Evolutionary conservation across 2,329 filamentous ascomycete genomes (phyloP).

Genomic region (Claviceps maximensis): DNA sequence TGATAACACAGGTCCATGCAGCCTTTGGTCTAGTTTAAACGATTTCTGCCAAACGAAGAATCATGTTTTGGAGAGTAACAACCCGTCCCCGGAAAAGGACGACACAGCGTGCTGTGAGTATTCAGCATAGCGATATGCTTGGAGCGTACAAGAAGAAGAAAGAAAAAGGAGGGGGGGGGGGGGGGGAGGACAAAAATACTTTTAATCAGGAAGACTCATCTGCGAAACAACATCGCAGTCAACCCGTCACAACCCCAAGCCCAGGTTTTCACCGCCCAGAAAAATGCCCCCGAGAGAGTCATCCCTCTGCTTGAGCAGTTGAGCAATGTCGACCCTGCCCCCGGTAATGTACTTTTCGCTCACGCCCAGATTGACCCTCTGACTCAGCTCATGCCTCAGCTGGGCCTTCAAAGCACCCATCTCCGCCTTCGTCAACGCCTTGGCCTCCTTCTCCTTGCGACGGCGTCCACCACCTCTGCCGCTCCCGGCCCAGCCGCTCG

Average conservation of each 20-base stretch:
- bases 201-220: too few species aligned
- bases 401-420: conserved; percentile 56
- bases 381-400: conserved; percentile 54
- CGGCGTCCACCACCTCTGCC: conserved; percentile 62
- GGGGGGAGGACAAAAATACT: too few species aligned
- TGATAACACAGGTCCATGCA: too few species aligned
- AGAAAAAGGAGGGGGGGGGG: too few species aligned
- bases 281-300: conserved; percentile 26
- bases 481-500: conserved; percentile 43
- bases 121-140: too few species aligned
- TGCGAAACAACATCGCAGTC: too few species aligned
- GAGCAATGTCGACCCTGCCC: conserved; percentile 71
- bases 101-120: too few species aligned
- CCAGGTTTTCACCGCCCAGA: conserved; percentile 27
- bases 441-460: conserved; percentile 59
- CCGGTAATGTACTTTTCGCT: conserved; percentile 75
- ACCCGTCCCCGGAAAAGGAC: too few species aligned
- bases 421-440: conserved; percentile 58
- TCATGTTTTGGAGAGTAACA: too few species aligned
- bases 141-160: too few species aligned
- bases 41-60: too few species aligned
- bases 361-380: conserved; percentile 74
- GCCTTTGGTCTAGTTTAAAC: too few species aligned
- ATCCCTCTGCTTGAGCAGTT: conserved; percentile 49
- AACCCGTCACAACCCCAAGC: conserved; percentile 9